Evolutionary conservation across 805 yeast species (phyloP), one percentile per base, ranked within the genome.

Genomic region (Candida hispaniensis): DNA sequence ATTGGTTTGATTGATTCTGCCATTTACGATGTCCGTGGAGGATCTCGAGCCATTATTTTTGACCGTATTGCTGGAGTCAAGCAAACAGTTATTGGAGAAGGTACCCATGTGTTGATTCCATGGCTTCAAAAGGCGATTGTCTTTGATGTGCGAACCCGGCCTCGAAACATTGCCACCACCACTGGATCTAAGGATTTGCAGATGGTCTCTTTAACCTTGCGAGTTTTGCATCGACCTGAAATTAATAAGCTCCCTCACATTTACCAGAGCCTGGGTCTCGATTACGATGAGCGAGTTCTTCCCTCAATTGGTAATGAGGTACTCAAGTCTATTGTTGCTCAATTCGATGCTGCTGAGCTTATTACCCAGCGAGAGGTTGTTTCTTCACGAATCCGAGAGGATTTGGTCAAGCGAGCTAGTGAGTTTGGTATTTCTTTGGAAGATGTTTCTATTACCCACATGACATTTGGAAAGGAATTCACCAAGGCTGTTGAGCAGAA

Each of bases 261-360:
- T 44, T 91, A 91, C 63, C 97, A 86, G 61, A 73, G 73, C 48
- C 67, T 91, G 40, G 98, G 98, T 41, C 63, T 76, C 39, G 98
- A 91, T 59, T 91, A 91, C 59, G 98, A 88, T 57, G 94, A 91
- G 63, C 76, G 94, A 50, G 95, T 91, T 12, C 68, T 91, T 49
- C 98, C 98, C 23, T 81, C 95, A n/a, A 86, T 91, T 60, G 95
- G 88, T 39, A 91, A 91, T 56, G 98, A 91, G 62, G 97, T 91
- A 38, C 69, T 91, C 55, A 91, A 91, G 59, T 73, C 94, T 2
- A 96, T 91, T 30, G 95, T 91, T 42, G 98, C 98, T 5, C 98
- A 91, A 61, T 91, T 88, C 67, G 91, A 91, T 57, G 98, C 98
- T 5, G 80, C 96, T 9, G 98, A 91, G 61, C 72, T 91, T 52